A percentile compares a stretch with the other conserved stretches of the same genome.
phyloP scores from a whole-genome alignment of 2,329 filamentous ascomycete species.

The Canariomyces notabilis region DNA sequence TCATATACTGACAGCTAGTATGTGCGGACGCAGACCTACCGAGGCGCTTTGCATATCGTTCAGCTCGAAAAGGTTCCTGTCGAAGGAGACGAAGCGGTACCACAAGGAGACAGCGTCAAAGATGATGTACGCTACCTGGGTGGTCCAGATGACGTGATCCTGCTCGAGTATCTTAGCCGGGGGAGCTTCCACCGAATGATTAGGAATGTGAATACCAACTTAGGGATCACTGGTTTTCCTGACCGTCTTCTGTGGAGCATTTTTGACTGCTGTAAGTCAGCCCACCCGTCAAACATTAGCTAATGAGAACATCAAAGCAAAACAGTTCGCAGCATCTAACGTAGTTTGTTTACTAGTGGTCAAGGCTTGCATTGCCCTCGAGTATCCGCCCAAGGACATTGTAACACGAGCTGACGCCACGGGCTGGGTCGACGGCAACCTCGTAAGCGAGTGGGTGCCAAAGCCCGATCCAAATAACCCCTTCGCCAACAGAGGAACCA shows the following conservation, averaged over 20 bases:
- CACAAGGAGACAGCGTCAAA: too few relatives aligned
- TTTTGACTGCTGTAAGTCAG: slow-evolving; percentile 5
- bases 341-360: neutral
- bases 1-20: too few relatives aligned
- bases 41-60: too few relatives aligned
- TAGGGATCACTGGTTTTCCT: neutral
- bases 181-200: slow-evolving; percentile 3
- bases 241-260: neutral
- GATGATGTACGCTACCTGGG: too few relatives aligned
- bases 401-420: neutral
- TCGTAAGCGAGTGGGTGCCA: neutral
- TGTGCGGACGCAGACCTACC: too few relatives aligned
- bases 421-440: neutral
- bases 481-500: too few relatives aligned
- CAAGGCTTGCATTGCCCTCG: slow-evolving; percentile 1
- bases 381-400: neutral
- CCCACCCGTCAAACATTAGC: neutral
- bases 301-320: too few relatives aligned
- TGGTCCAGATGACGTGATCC: neutral
- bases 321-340: too few relatives aligned
- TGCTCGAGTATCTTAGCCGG: slow-evolving; percentile 4
- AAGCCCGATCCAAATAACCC: neutral
- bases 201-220: neutral
- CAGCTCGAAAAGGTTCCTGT: too few relatives aligned
- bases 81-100: too few relatives aligned